phyloP scores from a whole-genome alignment of 345 rosid species.

The Linum trigynum region DNA sequence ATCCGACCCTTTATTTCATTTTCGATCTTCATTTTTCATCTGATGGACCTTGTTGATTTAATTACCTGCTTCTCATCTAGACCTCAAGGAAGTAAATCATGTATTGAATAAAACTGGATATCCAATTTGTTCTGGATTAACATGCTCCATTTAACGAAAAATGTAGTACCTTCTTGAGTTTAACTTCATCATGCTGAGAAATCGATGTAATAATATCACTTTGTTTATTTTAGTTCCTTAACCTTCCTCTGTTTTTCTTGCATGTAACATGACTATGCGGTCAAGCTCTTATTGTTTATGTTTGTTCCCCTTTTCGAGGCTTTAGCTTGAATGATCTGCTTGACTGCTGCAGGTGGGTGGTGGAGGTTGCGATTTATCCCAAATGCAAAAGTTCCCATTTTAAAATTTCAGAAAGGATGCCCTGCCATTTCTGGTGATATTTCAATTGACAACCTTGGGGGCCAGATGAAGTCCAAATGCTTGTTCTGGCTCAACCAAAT shows the following conservation, averaged over 20 bases:
- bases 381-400: constrained; percentile 74
- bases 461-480: constrained; percentile 68
- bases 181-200: no score
- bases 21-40: neutral
- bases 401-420: constrained; percentile 46
- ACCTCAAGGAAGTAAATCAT: no score
- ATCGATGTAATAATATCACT: no score
- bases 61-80: no score
- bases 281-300: neutral
- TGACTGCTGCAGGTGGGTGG: constrained; percentile 37
- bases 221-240: no score
- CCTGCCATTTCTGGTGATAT: constrained; percentile 68
- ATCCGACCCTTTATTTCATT: no score
- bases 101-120: neutral
- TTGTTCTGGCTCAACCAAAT: constrained; percentile 69
- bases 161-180: no score
- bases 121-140: no score
- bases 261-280: no score
- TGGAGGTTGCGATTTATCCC: constrained; percentile 43
- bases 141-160: neutral
- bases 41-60: no score
- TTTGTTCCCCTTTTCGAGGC: neutral
- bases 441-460: constrained; percentile 67
- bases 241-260: no score
- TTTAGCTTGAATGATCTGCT: neutral